Evolutionary conservation across 192 early-diverging fungal genomes (phyloP).

Genomic region (Entomortierella beljakovae): DNA sequence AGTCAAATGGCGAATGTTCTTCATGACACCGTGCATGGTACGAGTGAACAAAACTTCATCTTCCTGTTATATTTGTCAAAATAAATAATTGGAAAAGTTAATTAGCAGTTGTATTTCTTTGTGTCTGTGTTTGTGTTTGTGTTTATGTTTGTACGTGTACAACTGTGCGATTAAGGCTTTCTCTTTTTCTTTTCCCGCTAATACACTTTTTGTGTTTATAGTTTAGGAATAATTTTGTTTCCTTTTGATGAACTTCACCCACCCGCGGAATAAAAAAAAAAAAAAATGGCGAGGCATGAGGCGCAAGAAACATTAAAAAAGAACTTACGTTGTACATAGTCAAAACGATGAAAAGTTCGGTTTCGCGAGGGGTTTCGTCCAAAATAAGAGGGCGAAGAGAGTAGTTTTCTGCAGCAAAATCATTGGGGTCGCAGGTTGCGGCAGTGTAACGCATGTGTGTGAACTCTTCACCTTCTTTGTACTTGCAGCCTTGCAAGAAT

Average conservation of each 20-base stretch:
- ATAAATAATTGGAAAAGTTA: neutral
- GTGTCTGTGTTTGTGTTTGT: constrained; percentile 4
- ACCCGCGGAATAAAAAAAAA: constrained; percentile 16
- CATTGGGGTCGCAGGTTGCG: constrained; percentile 86
- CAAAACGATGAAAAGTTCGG: constrained; percentile 85
- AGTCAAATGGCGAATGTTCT: constrained; percentile 92
- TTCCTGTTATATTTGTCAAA: constrained; percentile 64
- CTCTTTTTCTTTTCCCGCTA: constrained; percentile 1
- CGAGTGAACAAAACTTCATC: constrained; percentile 91
- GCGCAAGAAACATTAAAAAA: constrained; percentile 7
- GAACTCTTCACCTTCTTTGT: constrained; percentile 80
- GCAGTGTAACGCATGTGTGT: constrained; percentile 96
- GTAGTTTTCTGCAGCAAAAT: constrained; percentile 82
- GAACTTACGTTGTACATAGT: constrained; percentile 82
- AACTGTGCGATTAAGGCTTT: no score
- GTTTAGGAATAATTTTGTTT: constrained; percentile 6
- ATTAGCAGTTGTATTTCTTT: neutral
- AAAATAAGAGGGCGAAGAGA: constrained; percentile 73
- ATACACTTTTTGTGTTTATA: neutral
- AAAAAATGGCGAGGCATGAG: constrained; percentile 1
- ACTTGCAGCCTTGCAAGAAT: constrained; percentile 63
- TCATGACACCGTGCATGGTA: constrained; percentile 87
- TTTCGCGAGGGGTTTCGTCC: constrained; percentile 60
- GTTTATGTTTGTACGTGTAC: no score
- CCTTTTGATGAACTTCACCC: neutral